Evolutionary conservation across 1,139 yeast species (phyloP).

Genomic region (Yamadazyma trypodendri): DNA sequence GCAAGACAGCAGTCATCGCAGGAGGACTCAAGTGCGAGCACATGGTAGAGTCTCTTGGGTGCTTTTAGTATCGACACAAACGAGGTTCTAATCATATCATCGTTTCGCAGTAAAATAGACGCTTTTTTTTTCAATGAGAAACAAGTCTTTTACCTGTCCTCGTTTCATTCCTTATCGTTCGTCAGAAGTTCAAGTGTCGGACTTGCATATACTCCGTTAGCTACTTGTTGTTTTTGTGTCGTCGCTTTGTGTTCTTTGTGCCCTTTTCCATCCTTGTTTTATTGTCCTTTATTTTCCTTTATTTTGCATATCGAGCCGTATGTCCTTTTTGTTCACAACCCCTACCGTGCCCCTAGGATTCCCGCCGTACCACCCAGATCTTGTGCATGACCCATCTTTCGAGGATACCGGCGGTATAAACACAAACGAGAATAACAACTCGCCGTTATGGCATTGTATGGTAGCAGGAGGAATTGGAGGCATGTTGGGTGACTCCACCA

Average conservation of each 20-base stretch:
- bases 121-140: background rate
- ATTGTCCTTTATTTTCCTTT: too few species aligned
- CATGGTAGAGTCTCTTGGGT: conserved; percentile 47
- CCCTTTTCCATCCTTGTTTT: too few species aligned
- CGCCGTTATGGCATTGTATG: conserved; percentile 63
- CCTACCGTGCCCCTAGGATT: conserved; percentile 46
- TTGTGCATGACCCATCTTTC: conserved; percentile 1
- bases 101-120: background rate
- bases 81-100: background rate
- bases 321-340: conserved; percentile 33
- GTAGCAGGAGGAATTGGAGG: conserved; percentile 96
- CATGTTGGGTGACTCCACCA: conserved; percentile 82
- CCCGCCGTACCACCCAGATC: conserved; percentile 24
- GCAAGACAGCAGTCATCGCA: conserved; percentile 96
- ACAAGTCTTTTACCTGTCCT: background rate
- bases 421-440: conserved; percentile 10
- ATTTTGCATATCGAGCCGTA: too few species aligned
- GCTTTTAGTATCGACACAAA: background rate
- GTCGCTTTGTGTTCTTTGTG: too few species aligned
- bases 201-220: too few species aligned
- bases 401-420: conserved; percentile 3
- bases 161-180: too few species aligned
- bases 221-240: too few species aligned
- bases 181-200: too few species aligned
- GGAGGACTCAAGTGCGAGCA: conserved; percentile 85